Conservation (phyloP, 78 protist genomes). For the Trichosphaerium sp. region DNA sequence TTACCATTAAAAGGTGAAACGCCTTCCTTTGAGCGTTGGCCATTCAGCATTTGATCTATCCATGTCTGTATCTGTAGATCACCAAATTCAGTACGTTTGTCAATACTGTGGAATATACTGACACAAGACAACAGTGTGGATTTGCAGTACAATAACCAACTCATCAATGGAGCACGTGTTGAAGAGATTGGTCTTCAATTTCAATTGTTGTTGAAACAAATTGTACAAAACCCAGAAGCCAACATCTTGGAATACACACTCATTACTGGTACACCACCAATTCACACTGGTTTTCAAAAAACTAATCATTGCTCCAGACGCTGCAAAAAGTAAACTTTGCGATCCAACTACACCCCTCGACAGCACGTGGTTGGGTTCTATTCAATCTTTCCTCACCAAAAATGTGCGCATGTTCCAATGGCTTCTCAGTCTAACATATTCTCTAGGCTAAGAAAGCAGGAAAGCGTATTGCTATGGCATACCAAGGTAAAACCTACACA, state of each 20-base stretch:
- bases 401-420: neutral
- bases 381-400: neutral
- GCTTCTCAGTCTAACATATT: neutral
- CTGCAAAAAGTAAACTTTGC: neutral
- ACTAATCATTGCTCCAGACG: neutral
- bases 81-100: too few relatives aligned
- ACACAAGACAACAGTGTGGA: neutral
- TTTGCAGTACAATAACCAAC: neutral
- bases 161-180: neutral
- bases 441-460: neutral
- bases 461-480: neutral
- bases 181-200: neutral
- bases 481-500: neutral
- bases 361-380: constrained; percentile 2
- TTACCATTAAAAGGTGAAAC: too few relatives aligned
- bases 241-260: neutral
- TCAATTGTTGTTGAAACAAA: neutral
- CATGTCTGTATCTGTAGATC: too few relatives aligned
- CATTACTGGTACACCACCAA: neutral
- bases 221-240: neutral
- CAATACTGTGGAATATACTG: too few relatives aligned
- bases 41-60: too few relatives aligned
- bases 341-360: neutral
- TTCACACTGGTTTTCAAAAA: neutral
- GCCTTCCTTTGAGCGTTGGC: too few relatives aligned